phyloP scores from a whole-genome alignment of 2,329 filamentous ascomycete genomes.

The Colletotrichum neosansevieriae region DNA sequence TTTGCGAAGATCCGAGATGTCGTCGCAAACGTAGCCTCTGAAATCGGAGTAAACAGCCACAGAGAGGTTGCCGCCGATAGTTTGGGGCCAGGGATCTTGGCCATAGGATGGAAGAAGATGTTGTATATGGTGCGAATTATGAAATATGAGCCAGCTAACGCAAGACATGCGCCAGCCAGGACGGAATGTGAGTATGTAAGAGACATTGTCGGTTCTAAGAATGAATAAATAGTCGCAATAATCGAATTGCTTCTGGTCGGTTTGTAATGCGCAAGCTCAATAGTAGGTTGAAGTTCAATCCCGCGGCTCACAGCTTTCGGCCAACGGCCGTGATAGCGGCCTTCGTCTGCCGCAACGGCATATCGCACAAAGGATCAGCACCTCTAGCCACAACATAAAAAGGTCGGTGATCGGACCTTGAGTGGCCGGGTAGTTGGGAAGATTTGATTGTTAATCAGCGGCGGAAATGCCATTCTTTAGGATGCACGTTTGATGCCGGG shows the following conservation, averaged over 20 bases:
- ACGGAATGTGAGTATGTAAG: neutral
- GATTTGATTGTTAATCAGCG: neutral
- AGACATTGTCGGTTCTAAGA: neutral
- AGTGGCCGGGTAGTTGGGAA: neutral
- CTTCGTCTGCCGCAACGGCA: accelerated
- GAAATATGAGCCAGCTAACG: neutral
- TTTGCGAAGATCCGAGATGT: neutral
- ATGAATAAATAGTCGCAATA: neutral
- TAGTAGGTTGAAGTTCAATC: neutral
- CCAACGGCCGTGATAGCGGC: neutral
- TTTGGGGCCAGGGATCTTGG: neutral
- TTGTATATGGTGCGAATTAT: neutral
- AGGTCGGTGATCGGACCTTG: neutral
- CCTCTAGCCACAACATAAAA: no score
- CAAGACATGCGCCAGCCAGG: neutral
- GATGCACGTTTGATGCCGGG: no score
- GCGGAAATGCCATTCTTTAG: neutral
- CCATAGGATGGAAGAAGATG: neutral
- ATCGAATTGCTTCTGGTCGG: no score
- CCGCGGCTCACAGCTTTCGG: neutral
- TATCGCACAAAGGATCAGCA: neutral
- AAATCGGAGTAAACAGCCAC: neutral
- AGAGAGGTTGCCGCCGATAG: neutral
- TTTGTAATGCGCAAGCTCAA: neutral
- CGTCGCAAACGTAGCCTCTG: neutral